Conservation (phyloP, 371 early-diverging fungal genomes). For the Dinochytrium kinnereticum region DNA sequence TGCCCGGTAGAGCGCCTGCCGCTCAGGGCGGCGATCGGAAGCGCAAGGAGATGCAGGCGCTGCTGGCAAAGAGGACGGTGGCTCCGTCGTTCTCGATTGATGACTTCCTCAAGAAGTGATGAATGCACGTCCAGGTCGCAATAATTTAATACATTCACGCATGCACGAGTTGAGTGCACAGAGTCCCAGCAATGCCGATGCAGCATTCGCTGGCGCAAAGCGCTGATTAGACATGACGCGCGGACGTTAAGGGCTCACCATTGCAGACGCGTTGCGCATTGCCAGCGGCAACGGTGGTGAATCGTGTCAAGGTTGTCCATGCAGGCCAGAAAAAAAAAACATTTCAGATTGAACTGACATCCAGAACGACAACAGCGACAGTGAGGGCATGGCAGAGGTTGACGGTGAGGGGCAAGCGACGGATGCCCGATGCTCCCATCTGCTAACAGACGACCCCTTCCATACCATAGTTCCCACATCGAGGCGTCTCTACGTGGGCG, state of each 20-base stretch:
- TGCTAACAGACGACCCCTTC: neutral
- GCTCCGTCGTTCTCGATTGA: neutral
- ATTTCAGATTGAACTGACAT: neutral
- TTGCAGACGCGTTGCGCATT: too few relatives aligned
- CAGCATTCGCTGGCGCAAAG: too few relatives aligned
- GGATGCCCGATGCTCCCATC: neutral
- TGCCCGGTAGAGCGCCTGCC: neutral
- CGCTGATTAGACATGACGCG: too few relatives aligned
- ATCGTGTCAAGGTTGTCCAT: neutral
- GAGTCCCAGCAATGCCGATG: too few relatives aligned
- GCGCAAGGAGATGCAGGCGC: slow-evolving; percentile 2
- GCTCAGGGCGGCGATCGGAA: neutral
- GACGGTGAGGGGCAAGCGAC: neutral
- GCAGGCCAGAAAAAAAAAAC: neutral
- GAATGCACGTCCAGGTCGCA: neutral
- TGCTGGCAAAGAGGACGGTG: neutral
- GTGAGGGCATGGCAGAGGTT: neutral
- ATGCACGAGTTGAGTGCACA: too few relatives aligned
- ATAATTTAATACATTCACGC: too few relatives aligned
- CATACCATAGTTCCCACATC: neutral
- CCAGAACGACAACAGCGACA: neutral
- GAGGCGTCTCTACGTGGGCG: slow-evolving; percentile 16
- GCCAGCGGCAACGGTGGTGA: too few relatives aligned
- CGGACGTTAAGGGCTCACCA: too few relatives aligned
- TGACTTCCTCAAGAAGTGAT: neutral